These are phyloP conservation scores for Fomitiporia mediterranea DNA, from an alignment of 1,284 basidiomycete genomes.

Conservation along the genomic window DNA sequence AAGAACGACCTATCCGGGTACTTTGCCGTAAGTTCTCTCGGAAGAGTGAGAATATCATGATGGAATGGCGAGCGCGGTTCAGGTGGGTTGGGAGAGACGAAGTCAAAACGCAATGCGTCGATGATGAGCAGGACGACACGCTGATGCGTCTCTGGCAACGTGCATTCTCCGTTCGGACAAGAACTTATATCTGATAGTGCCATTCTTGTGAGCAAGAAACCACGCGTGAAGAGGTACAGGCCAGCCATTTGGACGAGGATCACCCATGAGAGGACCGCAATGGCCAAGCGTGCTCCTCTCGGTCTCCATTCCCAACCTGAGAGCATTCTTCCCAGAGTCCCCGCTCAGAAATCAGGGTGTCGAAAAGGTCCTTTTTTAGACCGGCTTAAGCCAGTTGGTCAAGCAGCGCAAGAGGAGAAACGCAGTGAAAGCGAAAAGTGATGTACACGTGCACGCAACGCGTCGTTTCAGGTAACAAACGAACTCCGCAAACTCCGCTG, in stretches of 20 bases:
- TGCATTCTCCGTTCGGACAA: slow-evolving; percentile 44
- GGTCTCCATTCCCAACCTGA: slow-evolving; percentile 10
- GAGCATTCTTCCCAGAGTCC: background rate
- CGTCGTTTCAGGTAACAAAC: background rate
- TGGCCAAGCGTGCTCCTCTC: slow-evolving; percentile 12
- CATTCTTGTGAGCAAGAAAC: slow-evolving; percentile 83
- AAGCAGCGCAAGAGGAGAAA: background rate
- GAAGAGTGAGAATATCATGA: slow-evolving; percentile 81
- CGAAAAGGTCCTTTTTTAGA: background rate
- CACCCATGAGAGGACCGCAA: slow-evolving; percentile 50
- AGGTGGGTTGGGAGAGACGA: slow-evolving; percentile 72
- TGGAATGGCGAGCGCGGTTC: slow-evolving; percentile 62
- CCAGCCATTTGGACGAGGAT: slow-evolving; percentile 56
- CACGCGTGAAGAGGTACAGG: slow-evolving; percentile 79
- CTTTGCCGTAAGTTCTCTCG: slow-evolving; percentile 58
- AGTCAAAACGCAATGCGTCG: slow-evolving; percentile 94
- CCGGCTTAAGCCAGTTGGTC: background rate
- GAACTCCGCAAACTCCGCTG: background rate
- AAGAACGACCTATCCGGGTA: slow-evolving; percentile 75
- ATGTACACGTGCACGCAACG: background rate
- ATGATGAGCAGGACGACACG: slow-evolving; percentile 85
- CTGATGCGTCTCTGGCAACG: slow-evolving; percentile 61
- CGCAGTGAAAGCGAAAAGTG: background rate
- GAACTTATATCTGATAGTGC: slow-evolving; percentile 61
- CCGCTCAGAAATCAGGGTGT: background rate